Evolutionary conservation across 257 asterid species (phyloP).

Genomic region (Pogostemon cablin): DNA sequence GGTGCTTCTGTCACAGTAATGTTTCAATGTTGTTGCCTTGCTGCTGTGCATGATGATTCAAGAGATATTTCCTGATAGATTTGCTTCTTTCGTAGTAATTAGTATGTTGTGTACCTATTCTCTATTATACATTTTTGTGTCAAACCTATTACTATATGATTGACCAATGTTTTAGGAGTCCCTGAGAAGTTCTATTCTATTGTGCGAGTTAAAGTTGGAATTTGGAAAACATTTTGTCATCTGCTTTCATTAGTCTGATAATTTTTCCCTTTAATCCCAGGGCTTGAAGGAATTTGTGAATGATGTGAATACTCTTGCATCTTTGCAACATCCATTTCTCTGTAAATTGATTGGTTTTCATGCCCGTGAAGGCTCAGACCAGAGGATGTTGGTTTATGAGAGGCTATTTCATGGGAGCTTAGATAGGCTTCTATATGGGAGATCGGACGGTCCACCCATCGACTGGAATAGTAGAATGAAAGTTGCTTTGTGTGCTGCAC

Average conservation of each 20-base stretch:
- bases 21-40: neutral
- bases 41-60: conserved; percentile 2
- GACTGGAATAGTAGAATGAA: conserved; percentile 96
- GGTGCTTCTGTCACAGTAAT: neutral
- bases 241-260: conserved; percentile 5
- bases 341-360: conserved; percentile 89
- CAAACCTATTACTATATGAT: neutral
- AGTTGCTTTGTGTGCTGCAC: conserved; percentile 90
- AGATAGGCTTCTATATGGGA: conserved; percentile 81
- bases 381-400: conserved; percentile 86
- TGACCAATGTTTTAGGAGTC: neutral
- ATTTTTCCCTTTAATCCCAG: conserved; percentile 43
- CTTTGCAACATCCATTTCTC: conserved; percentile 74
- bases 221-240: conserved; percentile 14
- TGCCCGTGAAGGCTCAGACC: conserved; percentile 84
- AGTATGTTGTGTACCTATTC: conserved; percentile 3
- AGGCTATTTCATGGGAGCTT: conserved; percentile 87
- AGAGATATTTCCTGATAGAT: neutral
- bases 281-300: conserved; percentile 81
- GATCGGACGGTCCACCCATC: conserved; percentile 89
- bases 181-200: neutral
- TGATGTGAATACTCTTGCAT: conserved; percentile 76
- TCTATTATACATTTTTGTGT: neutral
- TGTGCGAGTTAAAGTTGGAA: conserved; percentile 2
- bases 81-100: neutral